These are phyloP conservation scores for Dittrichia graveolens DNA, from an alignment of 129 eudicot genomes.

Conservation along the genomic window DNA sequence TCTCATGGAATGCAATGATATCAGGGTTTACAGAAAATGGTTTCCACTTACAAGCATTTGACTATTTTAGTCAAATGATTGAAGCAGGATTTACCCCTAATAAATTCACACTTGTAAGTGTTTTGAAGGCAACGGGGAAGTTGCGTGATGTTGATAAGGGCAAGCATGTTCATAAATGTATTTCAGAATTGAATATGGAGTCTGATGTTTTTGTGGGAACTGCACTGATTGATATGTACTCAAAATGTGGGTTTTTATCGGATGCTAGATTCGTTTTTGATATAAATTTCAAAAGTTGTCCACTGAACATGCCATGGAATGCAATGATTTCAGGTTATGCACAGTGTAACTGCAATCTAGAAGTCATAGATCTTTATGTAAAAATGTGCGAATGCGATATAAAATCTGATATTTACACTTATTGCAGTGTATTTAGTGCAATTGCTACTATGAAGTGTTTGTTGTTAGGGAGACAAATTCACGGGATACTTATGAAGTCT, in stretches of 20 bases:
- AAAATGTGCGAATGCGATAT: conserved; percentile 40
- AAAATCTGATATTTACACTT: conserved; percentile 47
- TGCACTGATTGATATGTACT: conserved; percentile 46
- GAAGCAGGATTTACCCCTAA: conserved; percentile 43
- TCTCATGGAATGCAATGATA: conserved; percentile 53
- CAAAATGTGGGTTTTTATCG: conserved; percentile 38
- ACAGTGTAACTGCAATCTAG: conserved; percentile 24
- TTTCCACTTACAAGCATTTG: conserved; percentile 33
- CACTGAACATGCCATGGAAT: conserved; percentile 48
- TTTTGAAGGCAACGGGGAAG: conserved; percentile 46
- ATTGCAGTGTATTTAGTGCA: conserved; percentile 45
- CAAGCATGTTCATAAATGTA: conserved; percentile 38
- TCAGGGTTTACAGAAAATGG: conserved; percentile 47
- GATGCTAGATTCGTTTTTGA: conserved; percentile 45
- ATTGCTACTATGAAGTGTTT: conserved; percentile 38
- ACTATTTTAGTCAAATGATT: conserved; percentile 39
- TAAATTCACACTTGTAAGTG: conserved; percentile 37
- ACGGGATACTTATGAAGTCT: conserved; percentile 38
- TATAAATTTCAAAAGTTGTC: conserved; percentile 18
- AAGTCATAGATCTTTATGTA: conserved; percentile 37
- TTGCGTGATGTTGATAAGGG: conserved; percentile 44
- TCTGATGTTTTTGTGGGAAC: conserved; percentile 44
- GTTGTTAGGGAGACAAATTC: conserved; percentile 38
- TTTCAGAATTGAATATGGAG: conserved; percentile 38
- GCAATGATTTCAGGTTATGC: conserved; percentile 48